A percentile compares a stretch with the other conserved stretches of the same genome.
Evolutionary conservation across 2,329 filamentous ascomycete species (phyloP).

Genomic region (Spiromastix sp.): DNA sequence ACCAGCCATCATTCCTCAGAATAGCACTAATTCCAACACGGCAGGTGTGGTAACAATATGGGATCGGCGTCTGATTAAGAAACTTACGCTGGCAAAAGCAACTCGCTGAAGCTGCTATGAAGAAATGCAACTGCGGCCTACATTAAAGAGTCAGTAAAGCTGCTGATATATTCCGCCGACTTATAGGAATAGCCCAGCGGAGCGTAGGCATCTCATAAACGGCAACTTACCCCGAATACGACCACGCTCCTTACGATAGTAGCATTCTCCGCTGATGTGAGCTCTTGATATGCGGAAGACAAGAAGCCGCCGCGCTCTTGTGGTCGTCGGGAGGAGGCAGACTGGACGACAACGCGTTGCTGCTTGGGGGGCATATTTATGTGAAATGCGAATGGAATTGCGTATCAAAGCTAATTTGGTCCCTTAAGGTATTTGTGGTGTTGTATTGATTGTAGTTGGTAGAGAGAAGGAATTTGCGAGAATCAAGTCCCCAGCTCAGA

Average conservation of each 20-base stretch:
- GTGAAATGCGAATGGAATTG: background rate
- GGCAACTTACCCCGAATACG: conserved; percentile 53
- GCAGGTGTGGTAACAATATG: too few species aligned
- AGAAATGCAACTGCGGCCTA: conserved; percentile 58
- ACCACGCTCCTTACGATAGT: conserved; percentile 58
- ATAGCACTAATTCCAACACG: too few species aligned
- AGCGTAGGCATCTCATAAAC: background rate
- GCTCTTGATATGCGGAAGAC: conserved; percentile 47
- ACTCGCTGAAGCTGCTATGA: conserved; percentile 56
- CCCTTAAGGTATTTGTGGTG: background rate
- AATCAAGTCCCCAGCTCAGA: too few species aligned
- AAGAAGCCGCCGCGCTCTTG: conserved; percentile 44
- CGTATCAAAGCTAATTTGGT: background rate
- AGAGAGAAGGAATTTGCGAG: too few species aligned
- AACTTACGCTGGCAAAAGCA: conserved; percentile 52
- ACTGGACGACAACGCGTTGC: conserved; percentile 42
- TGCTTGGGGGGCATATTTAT: conserved; percentile 54
- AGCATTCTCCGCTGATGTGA: conserved; percentile 59
- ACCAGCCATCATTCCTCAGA: too few species aligned
- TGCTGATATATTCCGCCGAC: too few species aligned
- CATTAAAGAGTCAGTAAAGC: conserved; percentile 3
- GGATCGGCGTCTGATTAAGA: background rate
- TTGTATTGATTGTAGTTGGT: background rate
- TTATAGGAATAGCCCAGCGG: too few species aligned
- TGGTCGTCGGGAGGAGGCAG: conserved; percentile 24